Percentiles rank a stretch among this genome's conserved stretches.
Evolutionary conservation across 768 basidiomycete genomes (phyloP).

Genomic region (Trametes cinnabarina): DNA sequence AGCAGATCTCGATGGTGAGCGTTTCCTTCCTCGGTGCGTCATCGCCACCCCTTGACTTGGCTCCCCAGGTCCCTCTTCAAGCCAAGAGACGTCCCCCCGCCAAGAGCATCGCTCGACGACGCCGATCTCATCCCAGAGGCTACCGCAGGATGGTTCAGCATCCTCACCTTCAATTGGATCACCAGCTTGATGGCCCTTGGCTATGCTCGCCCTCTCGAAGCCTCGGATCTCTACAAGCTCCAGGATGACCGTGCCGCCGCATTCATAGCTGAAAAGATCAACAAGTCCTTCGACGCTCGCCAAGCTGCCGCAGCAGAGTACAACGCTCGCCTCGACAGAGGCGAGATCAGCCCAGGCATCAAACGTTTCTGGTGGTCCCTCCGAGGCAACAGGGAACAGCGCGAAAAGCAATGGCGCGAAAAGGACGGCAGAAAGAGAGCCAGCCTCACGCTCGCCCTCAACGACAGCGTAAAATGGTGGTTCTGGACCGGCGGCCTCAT

Average conservation of each 20-base stretch:
- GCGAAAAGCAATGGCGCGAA: conserved; percentile 65
- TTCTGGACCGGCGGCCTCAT: conserved; percentile 71
- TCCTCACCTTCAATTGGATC: conserved; percentile 75
- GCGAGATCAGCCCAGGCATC: conserved; percentile 57
- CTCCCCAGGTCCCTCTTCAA: conserved; percentile 22
- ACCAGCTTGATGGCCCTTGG: conserved; percentile 69
- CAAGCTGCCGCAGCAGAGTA: conserved; percentile 58
- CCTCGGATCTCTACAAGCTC: conserved; percentile 78
- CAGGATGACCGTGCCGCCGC: conserved; percentile 59
- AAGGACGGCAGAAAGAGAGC: conserved; percentile 59
- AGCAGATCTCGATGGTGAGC: conserved; percentile 11
- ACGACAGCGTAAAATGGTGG: conserved; percentile 74
- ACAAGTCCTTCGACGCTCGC: conserved; percentile 61
- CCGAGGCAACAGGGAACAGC: conserved; percentile 47
- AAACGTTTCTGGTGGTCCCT: conserved; percentile 58
- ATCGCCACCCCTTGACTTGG: background rate
- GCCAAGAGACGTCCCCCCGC: conserved; percentile 34
- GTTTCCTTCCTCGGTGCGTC: background rate
- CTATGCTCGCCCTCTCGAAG: conserved; percentile 77
- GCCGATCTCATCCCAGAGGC: conserved; percentile 64
- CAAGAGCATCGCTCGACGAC: conserved; percentile 57
- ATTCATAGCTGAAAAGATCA: conserved; percentile 60
- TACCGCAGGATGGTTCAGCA: conserved; percentile 55
- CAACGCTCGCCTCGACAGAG: conserved; percentile 65
- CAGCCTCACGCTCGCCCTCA: conserved; percentile 67